Evolutionary conservation across 2,329 filamentous ascomycete genomes (phyloP).

Genomic region (Colletotrichum neosansevieriae): DNA sequence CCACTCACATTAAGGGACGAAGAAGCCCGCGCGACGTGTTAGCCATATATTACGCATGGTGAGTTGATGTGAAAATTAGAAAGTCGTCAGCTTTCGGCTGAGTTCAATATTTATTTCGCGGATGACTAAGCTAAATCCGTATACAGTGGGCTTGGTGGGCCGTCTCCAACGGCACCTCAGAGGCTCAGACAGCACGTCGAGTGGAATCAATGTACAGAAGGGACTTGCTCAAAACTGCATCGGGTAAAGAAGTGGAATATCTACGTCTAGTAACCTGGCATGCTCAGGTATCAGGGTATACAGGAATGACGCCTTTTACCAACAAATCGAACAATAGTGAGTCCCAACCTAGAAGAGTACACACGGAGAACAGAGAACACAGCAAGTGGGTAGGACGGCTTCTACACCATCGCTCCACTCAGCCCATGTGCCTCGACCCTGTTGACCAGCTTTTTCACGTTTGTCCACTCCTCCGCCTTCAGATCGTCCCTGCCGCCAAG

Average conservation of each 20-base stretch:
- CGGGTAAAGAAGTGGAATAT: not conserved
- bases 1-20: constrained; percentile 1
- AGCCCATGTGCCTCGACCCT: constrained; percentile 75
- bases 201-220: not conserved
- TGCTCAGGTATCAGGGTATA: constrained; percentile 39
- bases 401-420: constrained; percentile 57
- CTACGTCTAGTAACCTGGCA: constrained; percentile 19
- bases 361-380: constrained; percentile 38
- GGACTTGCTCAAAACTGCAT: not conserved
- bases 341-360: constrained; percentile 43
- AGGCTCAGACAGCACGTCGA: not conserved
- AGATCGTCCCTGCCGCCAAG: constrained; percentile 87
- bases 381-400: not conserved
- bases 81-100: constrained; percentile 10
- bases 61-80: constrained; percentile 1
- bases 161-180: not conserved
- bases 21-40: not conserved
- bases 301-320: constrained; percentile 36
- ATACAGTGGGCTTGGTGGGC: not conserved
- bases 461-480: constrained; percentile 91
- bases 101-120: constrained; percentile 1
- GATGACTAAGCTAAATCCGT: constrained; percentile 32
- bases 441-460: constrained; percentile 88
- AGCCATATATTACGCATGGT: not conserved
- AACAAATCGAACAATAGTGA: constrained; percentile 37